These are phyloP conservation scores for Xylona heveae DNA, from an alignment of 495 filamentous ascomycete genomes.

Conservation along the genomic window DNA sequence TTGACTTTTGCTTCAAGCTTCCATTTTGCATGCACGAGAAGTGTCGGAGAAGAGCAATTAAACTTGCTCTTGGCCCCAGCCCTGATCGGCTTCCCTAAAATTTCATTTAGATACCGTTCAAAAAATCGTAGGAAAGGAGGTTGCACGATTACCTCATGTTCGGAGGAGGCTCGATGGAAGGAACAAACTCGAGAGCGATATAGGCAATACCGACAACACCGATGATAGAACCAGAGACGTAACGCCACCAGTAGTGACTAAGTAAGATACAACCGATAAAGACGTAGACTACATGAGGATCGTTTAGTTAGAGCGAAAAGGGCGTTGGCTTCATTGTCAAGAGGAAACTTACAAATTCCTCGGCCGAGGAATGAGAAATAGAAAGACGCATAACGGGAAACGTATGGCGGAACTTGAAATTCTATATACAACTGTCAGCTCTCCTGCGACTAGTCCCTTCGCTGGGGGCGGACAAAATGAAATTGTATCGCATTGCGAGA, in stretches of 20 bases:
- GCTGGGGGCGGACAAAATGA: too few relatives aligned
- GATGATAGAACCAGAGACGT: conserved; percentile 49
- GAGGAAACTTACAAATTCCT: conserved; percentile 57
- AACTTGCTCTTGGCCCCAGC: conserved; percentile 86
- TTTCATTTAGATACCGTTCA: too few relatives aligned
- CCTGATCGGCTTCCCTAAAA: conserved; percentile 53
- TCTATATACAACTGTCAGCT: conserved; percentile 22
- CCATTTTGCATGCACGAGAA: too few relatives aligned
- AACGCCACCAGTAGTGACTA: conserved; percentile 30
- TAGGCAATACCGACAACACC: conserved; percentile 62
- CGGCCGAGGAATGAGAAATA: conserved; percentile 93
- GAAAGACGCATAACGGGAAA: conserved; percentile 87
- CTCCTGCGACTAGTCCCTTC: neutral
- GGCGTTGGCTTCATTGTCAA: neutral
- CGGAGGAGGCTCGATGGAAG: conserved; percentile 86
- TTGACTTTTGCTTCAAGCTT: too few relatives aligned
- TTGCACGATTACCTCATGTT: conserved; percentile 78
- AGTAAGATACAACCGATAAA: conserved; percentile 78
- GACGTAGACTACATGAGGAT: conserved; percentile 61
- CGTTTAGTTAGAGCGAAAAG: neutral
- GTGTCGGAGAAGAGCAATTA: conserved; percentile 18
- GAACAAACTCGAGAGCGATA: conserved; percentile 74
- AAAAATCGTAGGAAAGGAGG: too few relatives aligned
- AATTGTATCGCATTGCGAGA: conserved; percentile 4
- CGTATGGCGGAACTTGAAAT: conserved; percentile 85